Evolutionary conservation across 306 rosid species (phyloP), one percentile per base, ranked within the genome.

Genomic region (Acmispon strigosus): DNA sequence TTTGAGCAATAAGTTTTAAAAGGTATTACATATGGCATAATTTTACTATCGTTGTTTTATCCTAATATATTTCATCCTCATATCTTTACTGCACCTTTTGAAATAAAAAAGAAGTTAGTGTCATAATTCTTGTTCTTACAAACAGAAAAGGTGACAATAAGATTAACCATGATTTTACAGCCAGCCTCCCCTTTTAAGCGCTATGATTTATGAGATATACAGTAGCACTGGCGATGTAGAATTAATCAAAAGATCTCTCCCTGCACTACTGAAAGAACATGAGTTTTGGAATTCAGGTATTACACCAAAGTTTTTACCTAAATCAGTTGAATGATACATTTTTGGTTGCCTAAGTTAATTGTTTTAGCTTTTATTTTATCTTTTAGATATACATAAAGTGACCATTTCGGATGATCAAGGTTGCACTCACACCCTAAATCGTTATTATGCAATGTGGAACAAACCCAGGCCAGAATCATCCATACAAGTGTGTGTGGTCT

Each of bases 151-250:
- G 55, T 37, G 45, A 56, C 73, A 34, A 42, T 37, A 73, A 66
- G 39, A 44, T 67, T 70, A 45, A 68, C 36, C 19, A 13, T 78
- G 73, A 51, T 51, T 73, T 84, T 77, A 79, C 87, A 94, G 99
- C 85, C 95, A 94, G 86, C 99, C 99, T 79, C 99, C 97, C 6
- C 91, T 94, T 65, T 82, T 94, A 50, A 94, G 99, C 18, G 86
- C 96, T 54, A 94, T 94, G 97, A 83, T 94, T 67, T 76, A 75
- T 53, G 95, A 87, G 69, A 86, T 91, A 79, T 91, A 82, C 82
- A 16, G 42, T 58, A 76, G 76, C 69, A 94, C 95, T 1, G 86
- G 85, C 7, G 92, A 91, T 49, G 10, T 78, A 12, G 86, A 89
- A 73, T 77, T 94, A 17, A 87, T 86, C 64, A 78, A 79, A 57